Conservation (phyloP, 768 basidiomycete genomes). For the Suillus placidus region DNA sequence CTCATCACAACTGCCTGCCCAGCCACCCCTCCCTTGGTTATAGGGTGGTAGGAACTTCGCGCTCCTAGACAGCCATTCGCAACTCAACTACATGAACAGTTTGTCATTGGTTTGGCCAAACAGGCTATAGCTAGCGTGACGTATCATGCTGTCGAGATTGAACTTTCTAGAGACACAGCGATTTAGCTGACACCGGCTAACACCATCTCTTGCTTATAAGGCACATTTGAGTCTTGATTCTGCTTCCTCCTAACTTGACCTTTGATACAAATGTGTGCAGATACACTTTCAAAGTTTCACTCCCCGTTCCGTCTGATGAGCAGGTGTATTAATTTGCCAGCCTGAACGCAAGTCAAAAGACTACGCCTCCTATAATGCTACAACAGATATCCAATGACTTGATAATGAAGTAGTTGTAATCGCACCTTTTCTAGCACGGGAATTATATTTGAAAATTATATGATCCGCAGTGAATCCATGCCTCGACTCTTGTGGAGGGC, state of each 20-base stretch:
- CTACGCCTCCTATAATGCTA: not conserved
- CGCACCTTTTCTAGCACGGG: not conserved
- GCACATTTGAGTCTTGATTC: not conserved
- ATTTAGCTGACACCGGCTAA: not conserved
- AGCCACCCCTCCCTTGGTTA: not conserved
- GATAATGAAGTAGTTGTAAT: not conserved
- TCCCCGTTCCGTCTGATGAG: conserved; percentile 43
- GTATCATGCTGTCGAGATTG: not conserved
- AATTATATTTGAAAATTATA: not conserved
- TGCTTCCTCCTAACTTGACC: not conserved
- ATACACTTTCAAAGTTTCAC: conserved; percentile 9
- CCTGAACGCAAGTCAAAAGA: not conserved
- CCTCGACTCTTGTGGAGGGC: not conserved
- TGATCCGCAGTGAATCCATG: not conserved
- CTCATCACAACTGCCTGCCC: not conserved
- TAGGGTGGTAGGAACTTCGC: not conserved
- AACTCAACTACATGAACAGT: not conserved
- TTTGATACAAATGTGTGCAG: not conserved
- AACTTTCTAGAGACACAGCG: not conserved
- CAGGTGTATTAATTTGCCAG: conserved; percentile 41
- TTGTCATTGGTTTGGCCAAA: not conserved
- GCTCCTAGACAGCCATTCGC: not conserved
- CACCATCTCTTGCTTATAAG: not conserved
- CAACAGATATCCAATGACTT: not conserved
- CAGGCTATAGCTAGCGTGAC: not conserved